Conservation (phyloP, 1,139 yeast genomes). For the Sugiyamaella novakii region DNA sequence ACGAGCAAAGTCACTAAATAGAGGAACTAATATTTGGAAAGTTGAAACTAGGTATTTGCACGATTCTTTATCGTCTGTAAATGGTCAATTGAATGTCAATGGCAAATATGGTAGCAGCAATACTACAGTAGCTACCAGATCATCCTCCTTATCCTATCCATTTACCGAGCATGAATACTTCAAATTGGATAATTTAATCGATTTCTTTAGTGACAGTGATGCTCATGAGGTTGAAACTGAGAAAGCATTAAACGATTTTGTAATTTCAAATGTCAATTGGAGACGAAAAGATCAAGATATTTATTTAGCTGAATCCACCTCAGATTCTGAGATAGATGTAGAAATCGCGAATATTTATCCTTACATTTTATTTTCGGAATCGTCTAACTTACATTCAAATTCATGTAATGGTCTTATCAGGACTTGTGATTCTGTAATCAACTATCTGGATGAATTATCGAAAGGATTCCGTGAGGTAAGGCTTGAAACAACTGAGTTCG, state of each 20-base stretch:
- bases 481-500: conserved; percentile 64
- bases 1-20: conserved; percentile 28
- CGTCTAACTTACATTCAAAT: conserved; percentile 40
- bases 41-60: not conserved
- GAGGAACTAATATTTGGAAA: not conserved
- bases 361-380: conserved; percentile 33
- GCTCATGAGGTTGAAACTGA: conserved; percentile 6
- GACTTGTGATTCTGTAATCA: conserved; percentile 49
- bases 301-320: not conserved
- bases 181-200: conserved; percentile 4
- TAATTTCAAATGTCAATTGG: not conserved
- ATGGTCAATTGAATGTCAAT: no score
- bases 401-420: conserved; percentile 43
- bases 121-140: not conserved
- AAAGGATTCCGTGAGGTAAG: conserved; percentile 58
- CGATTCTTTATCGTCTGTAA: not conserved
- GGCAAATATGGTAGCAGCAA: no score
- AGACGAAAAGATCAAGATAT: not conserved
- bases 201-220: not conserved
- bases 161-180: conserved; percentile 6
- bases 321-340: no score
- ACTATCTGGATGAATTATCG: conserved; percentile 50
- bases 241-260: conserved; percentile 1
- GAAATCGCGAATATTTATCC: conserved; percentile 34
- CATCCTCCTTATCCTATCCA: not conserved